Evolutionary conservation across 495 filamentous ascomycete genomes (phyloP), one percentile per base, ranked within the genome.

Genomic region (Neurospora sp.): DNA sequence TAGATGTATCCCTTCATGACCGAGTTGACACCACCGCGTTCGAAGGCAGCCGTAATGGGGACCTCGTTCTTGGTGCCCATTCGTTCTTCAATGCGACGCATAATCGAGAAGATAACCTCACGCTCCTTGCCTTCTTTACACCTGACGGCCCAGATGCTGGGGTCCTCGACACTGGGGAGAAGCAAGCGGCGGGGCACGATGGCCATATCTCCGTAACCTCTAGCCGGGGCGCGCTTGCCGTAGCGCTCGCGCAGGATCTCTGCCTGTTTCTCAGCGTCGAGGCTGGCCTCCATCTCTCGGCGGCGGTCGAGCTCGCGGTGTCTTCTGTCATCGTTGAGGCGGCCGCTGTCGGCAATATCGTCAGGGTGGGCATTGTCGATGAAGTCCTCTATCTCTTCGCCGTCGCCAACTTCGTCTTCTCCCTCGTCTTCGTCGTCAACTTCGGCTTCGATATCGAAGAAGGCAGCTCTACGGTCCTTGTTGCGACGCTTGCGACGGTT

Each of bases 401-500:
- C 89, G n/a, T 97, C 94, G 41, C 96, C 94, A 73, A 96, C 90
- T 48, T 93, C 91, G 69, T 91, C 93, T 70, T 94, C 93, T 73
- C 89, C 91, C 69, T 97, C 95, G 71, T 98, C 95, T 68, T 99
- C 95, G 71, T 92, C 95, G 74, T 97, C 95, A 72, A 98, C 95
- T 82, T 97, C 96, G 78, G 95, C 95, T 84, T 98, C 96, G 74
- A 92, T 91, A 87, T 99, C 96, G 82, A 99, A 87, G 89, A 97
- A 98, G 69, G 89, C 87, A 74, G 92, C 91, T 70, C 92, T 87
- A 71, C 85, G 87, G 74, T 91, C 89, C 78, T 88, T 89, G 53
- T 66, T 66, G 79, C 87, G 86, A 66, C 94, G 92, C 80, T 98
- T 98, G 74, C 89, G 86, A 59, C 92, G 91, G 75, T 90, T 93